A percentile compares a stretch with the other conserved stretches of the same genome.
Conservation (phyloP, 1,139 yeast species). For the Yamadazyma sp. region DNA sequence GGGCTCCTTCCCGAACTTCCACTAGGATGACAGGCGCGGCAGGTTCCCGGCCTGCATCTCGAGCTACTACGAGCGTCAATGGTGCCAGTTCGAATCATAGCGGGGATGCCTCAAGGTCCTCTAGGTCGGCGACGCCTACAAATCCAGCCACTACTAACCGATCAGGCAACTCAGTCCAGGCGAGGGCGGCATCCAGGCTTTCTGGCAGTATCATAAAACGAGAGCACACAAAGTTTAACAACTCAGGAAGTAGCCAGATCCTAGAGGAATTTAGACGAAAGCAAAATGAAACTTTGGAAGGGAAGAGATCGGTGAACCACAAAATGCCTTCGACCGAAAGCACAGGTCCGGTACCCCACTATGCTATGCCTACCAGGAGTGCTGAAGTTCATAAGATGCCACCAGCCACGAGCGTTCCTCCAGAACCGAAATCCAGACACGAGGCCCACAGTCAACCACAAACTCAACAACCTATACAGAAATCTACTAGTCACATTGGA, state of each 20-base stretch:
- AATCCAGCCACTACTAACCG: not conserved
- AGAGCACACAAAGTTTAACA: not conserved
- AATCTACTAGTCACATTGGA: no score
- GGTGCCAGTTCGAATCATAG: not conserved
- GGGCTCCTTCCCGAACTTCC: conserved; percentile 1
- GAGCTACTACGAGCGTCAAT: not conserved
- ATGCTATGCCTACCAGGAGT: conserved; percentile 2
- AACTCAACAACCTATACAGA: no score
- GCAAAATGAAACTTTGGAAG: not conserved
- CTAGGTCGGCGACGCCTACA: not conserved
- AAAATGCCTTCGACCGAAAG: not conserved
- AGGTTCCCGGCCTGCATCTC: not conserved
- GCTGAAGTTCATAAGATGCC: not conserved
- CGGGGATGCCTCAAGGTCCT: not conserved
- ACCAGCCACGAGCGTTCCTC: no score
- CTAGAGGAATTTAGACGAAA: not conserved
- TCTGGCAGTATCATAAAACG: conserved; percentile 3
- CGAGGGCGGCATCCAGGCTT: conserved; percentile 6
- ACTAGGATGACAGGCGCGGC: not conserved
- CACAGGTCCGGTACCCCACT: conserved; percentile 1
- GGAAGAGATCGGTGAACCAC: not conserved
- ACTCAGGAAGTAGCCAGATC: not conserved
- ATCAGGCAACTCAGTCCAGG: conserved; percentile 2
- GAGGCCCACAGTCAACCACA: no score
- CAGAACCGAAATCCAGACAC: no score